Conservation (phyloP, 805 yeast genomes). For the Candida cerambycidarum region DNA sequence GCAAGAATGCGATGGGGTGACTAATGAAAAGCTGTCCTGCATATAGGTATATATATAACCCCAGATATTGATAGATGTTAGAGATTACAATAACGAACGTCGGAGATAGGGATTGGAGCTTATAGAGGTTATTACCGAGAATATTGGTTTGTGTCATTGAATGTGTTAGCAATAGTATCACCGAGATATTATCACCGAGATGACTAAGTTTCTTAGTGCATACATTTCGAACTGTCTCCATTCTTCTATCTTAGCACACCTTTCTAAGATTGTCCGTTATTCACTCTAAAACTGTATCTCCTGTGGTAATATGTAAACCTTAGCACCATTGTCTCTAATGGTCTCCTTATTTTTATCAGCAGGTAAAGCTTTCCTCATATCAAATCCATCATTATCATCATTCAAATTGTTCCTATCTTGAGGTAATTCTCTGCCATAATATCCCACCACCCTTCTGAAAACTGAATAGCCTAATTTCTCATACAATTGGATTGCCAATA, state of each 20-base stretch:
- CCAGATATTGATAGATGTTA: background rate
- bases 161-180: too few species aligned
- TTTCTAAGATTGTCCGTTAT: too few species aligned
- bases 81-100: too few species aligned
- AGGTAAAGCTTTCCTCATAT: conserved; percentile 69
- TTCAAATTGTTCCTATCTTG: conserved; percentile 45
- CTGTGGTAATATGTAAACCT: conserved; percentile 59
- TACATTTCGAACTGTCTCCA: too few species aligned
- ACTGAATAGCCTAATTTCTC: conserved; percentile 84
- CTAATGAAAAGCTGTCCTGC: too few species aligned
- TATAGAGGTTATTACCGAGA: too few species aligned
- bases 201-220: too few species aligned
- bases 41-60: too few species aligned
- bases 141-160: too few species aligned
- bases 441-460: conserved; percentile 83
- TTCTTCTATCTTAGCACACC: too few species aligned
- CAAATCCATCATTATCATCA: conserved; percentile 84
- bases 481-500: conserved; percentile 75
- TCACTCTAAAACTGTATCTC: conserved; percentile 68
- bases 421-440: conserved; percentile 65
- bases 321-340: conserved; percentile 59
- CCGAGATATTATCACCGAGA: too few species aligned
- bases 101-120: too few species aligned
- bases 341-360: conserved; percentile 57
- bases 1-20: background rate